These are phyloP conservation scores for Aspergillus diversus DNA, from an alignment of 495 filamentous ascomycete species.

Conservation along the genomic window DNA sequence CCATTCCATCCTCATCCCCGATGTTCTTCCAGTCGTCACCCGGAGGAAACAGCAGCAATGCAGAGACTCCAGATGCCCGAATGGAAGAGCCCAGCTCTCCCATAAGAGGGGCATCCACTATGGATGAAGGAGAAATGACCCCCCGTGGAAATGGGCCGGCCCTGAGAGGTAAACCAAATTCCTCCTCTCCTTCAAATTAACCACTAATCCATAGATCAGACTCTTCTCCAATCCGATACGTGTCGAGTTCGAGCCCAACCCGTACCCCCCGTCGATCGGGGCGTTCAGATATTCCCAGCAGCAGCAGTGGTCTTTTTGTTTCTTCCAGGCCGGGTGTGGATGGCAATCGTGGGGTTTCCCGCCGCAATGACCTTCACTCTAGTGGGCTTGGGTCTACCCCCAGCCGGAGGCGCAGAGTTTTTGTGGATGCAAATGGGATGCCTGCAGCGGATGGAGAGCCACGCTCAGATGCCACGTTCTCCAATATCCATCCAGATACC, in stretches of 20 bases:
- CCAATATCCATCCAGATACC: conserved; percentile 82
- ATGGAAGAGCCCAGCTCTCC: conserved; percentile 69
- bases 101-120: conserved; percentile 58
- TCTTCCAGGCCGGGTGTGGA: conserved; percentile 58
- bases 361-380: conserved; percentile 83
- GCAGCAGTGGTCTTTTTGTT: conserved; percentile 86
- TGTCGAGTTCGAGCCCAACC: conserved; percentile 81
- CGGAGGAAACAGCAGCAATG: conserved; percentile 54
- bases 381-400: conserved; percentile 70
- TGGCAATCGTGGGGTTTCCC: conserved; percentile 49
- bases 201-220: conserved; percentile 50
- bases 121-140: conserved; percentile 68
- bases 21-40: conserved; percentile 84
- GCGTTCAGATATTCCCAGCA: conserved; percentile 67
- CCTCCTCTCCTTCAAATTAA: neutral
- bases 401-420: conserved; percentile 67
- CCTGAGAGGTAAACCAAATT: conserved; percentile 65
- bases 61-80: conserved; percentile 56
- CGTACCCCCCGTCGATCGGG: conserved; percentile 58
- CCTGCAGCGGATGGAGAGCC: conserved; percentile 59
- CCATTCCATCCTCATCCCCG: conserved; percentile 70
- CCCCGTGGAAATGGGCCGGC: conserved; percentile 65
- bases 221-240: conserved; percentile 89
- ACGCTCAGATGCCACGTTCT: conserved; percentile 83
- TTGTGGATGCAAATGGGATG: conserved; percentile 81